Percentiles rank a stretch among this genome's conserved stretches.
Evolutionary conservation across 257 asterid species (phyloP).

Genomic region (Cruciata laevipes): DNA sequence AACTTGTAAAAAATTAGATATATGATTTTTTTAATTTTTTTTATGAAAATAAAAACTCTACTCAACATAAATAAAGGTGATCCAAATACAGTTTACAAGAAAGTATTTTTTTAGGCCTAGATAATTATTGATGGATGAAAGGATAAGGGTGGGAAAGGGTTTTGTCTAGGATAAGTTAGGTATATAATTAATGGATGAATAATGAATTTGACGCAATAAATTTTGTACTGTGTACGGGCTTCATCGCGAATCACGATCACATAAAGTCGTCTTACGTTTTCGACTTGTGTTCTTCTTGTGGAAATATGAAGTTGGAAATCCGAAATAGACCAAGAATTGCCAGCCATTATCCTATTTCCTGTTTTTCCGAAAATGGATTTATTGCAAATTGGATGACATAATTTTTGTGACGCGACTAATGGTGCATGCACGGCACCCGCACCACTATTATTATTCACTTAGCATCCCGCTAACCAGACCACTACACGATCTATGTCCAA

Average conservation of each 20-base stretch:
- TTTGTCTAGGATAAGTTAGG: not conserved
- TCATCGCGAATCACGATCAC: too few relatives aligned
- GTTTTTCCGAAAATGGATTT: conserved; percentile 1
- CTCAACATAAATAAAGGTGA: too few relatives aligned
- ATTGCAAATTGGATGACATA: not conserved
- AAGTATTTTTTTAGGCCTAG: not conserved
- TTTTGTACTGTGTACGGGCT: not conserved
- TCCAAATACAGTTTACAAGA: too few relatives aligned
- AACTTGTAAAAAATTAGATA: too few relatives aligned
- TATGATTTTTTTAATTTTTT: too few relatives aligned
- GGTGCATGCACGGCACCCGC: not conserved
- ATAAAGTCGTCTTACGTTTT: not conserved
- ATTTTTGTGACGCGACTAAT: not conserved
- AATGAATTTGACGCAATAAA: not conserved
- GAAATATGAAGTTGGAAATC: not conserved
- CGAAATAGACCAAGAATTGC: not conserved
- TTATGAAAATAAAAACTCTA: too few relatives aligned
- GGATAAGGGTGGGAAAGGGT: not conserved
- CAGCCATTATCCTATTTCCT: not conserved
- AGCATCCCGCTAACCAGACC: not conserved
- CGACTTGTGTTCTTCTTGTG: not conserved
- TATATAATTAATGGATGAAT: too few relatives aligned
- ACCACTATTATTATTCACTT: too few relatives aligned
- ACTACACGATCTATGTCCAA: not conserved
- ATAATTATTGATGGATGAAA: not conserved